Base-by-base conservation (phyloP, 176 grass and related monocot species). In the Puya raimondii region DNA sequence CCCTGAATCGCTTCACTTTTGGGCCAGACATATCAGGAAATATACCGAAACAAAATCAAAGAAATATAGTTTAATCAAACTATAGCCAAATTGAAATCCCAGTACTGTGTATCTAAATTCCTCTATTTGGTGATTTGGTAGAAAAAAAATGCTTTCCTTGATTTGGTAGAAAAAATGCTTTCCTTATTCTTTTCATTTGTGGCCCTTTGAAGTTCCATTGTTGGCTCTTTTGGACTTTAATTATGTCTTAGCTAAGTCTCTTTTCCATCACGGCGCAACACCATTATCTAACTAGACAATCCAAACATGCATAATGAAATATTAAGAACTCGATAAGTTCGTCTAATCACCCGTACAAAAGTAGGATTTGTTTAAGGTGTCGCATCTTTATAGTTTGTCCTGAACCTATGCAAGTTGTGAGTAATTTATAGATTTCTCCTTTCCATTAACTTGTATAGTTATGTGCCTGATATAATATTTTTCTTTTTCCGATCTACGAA, bases 271-370 rank as follows among this genome's bases (percentile, higher is more conserved):
- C 22, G 52, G 52, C 16, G 6, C 56, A 51, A 59, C 64, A n/a
- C 47, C 66, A 56, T 17, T 42, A 66, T 16, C 69, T 25, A 70
- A 10, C 58, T 64, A 3, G 14, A 64, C 23, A 47, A 61, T 53
- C 23, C 59, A 48, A 26, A 70, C 53, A 66, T 57, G 51, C 42
- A 51, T 64, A 54, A 27, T 49, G 48, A 70, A 70, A 18, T 53
- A 18, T 47, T 54, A 50, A 70, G 23, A 65, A 61, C 14, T 79
- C 33, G 17, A 79, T 65, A 66, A 79, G 77, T 72, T 79, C 65
- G 51, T 47, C 51, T 72, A 22, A 48, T 29, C 77, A 72, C 64
- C 66, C 58, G 63, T 15, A 65, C 68, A 79, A 79, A 79, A 79
- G 67, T 16, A 64, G 9, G 29, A 79, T 79, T 79, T 79, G n/a